Evolutionary conservation across 495 filamentous ascomycete species (phyloP), one percentile per base, ranked within the genome.

Genomic region (Sporormia fimetaria): DNA sequence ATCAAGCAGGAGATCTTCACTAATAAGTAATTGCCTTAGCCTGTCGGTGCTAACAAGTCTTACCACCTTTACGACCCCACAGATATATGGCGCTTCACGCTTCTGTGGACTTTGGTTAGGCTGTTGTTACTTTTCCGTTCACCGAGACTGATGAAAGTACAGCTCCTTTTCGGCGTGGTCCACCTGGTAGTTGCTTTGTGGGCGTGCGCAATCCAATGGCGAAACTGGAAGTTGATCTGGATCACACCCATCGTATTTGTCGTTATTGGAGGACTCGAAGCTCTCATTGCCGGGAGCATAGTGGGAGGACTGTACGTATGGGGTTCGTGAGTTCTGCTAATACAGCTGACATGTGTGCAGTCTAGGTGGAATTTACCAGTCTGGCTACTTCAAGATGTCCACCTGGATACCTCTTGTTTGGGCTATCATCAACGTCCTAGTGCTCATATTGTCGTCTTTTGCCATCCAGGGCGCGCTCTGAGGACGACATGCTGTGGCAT

Each of bases 361-460:
- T 35, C 72, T 98, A 8, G 86, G 85, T 17, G 82, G 81, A 4
- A 76, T 90, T 30, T 98, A 96, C 55, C 75, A 81, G 48, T 74
- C 84, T 11, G 90, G 87, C 21, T 83, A 78, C 60, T 94, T 93
- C 56, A 64, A 75, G 47, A 94, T 96, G 88, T 92, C 86, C 37
- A 95, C 90, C 2, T 98, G 92, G 90, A 80, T 94, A 27, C 90
- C 90, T 10, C 84, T 94, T 54, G 70, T 92, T 35, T 98, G 90
- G 90, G 81, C 78, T n/a, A 68, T 82, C 49, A 80, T 94, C 57
- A 94, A 87, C 54, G 75, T 92, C 2, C 59, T 95, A 38, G 74
- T 94, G n/a, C 59, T 98, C 28, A 81, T 95, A 37, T 60, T 96
- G 28, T 90, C 87, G 3, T 94, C 87, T 10, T 98, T 94, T 60